phyloP scores from a whole-genome alignment of 768 basidiomycete genomes.

The Pleurotus djamor region DNA sequence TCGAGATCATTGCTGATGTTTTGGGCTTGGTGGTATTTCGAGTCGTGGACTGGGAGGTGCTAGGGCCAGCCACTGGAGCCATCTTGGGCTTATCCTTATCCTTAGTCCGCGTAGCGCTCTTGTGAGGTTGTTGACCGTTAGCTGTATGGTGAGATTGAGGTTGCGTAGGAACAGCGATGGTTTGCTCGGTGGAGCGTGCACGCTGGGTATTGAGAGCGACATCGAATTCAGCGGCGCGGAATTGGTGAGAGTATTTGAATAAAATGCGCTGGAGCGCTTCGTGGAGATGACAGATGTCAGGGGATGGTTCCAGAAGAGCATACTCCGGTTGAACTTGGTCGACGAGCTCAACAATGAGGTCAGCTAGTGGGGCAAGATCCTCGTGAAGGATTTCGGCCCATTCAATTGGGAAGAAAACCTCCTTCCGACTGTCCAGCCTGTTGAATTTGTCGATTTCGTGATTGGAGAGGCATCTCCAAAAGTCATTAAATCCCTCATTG shows the following conservation, averaged over 20 bases:
- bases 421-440: background rate
- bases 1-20: too few species aligned
- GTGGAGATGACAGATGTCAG: slow-evolving; percentile 1
- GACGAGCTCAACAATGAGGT: background rate
- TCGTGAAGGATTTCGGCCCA: slow-evolving; percentile 5
- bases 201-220: background rate
- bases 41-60: too few species aligned
- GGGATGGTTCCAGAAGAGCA: background rate
- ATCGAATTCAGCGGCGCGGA: background rate
- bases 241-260: background rate
- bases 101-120: too few species aligned
- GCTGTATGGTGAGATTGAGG: too few species aligned
- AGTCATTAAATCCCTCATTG: background rate
- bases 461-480: slow-evolving; percentile 6
- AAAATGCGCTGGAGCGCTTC: slow-evolving; percentile 7
- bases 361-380: background rate
- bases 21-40: too few species aligned
- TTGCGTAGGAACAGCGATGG: too few species aligned
- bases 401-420: too few species aligned
- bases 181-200: background rate
- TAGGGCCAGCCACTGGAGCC: too few species aligned
- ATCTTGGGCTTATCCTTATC: too few species aligned
- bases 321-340: slow-evolving; percentile 6
- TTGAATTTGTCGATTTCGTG: background rate
- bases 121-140: too few species aligned